Evolutionary conservation across 2,329 filamentous ascomycete species (phyloP).

Genomic region (Microsporum ferrugineum): DNA sequence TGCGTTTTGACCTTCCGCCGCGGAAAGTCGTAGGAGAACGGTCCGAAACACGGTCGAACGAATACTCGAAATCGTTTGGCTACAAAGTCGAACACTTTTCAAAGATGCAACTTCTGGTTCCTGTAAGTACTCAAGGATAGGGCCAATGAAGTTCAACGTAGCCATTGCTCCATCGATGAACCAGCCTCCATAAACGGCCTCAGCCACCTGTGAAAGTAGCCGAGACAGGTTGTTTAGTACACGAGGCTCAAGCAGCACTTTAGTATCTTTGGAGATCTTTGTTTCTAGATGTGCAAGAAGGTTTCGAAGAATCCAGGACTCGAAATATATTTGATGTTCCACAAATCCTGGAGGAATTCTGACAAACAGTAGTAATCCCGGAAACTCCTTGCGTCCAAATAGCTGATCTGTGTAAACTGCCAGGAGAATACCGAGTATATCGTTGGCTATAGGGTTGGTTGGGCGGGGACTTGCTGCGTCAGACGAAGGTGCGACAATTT

Average conservation of each 20-base stretch:
- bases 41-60: constrained; percentile 67
- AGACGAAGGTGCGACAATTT: constrained; percentile 50
- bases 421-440: constrained; percentile 64
- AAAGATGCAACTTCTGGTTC: constrained; percentile 66
- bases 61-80: constrained; percentile 65
- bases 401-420: constrained; percentile 78
- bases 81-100: constrained; percentile 87
- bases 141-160: constrained; percentile 75
- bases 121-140: constrained; percentile 78
- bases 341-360: constrained; percentile 87
- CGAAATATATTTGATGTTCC: constrained; percentile 90
- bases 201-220: constrained; percentile 68
- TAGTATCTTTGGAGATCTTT: constrained; percentile 59
- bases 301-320: constrained; percentile 73
- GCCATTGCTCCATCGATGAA: constrained; percentile 79
- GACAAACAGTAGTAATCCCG: constrained; percentile 70
- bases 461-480: constrained; percentile 37
- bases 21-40: constrained; percentile 68
- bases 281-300: constrained; percentile 60
- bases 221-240: constrained; percentile 78
- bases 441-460: constrained; percentile 61
- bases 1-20: constrained; percentile 61
- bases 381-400: constrained; percentile 76
- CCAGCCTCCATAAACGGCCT: constrained; percentile 92
- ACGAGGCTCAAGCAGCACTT: constrained; percentile 64